Evolutionary conservation across 768 basidiomycete species (phyloP).

Genomic region (button mushroom (Agaricus bisporus)): DNA sequence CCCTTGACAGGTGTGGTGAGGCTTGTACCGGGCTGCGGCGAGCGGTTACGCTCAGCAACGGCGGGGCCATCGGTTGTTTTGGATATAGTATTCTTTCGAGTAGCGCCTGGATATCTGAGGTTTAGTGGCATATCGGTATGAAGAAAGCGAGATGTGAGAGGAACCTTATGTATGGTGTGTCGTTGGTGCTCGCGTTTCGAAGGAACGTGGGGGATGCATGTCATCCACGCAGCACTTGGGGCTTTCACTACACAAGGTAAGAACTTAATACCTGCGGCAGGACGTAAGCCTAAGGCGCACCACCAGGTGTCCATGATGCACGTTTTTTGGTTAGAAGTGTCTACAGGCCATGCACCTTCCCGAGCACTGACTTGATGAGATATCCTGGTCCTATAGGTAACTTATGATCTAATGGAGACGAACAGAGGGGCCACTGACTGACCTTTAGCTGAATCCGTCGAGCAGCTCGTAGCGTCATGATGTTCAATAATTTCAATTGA

Average conservation of each 20-base stretch:
- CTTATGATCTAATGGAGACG: too few relatives aligned
- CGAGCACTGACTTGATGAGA: too few relatives aligned
- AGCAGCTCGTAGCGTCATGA: too few relatives aligned
- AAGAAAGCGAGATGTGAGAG: background rate
- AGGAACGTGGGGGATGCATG: conserved; percentile 4
- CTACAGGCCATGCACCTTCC: too few relatives aligned
- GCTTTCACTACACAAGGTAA: background rate
- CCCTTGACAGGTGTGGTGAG: background rate
- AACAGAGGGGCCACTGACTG: too few relatives aligned
- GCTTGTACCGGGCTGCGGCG: background rate
- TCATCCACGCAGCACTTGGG: background rate
- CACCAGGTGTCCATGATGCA: background rate
- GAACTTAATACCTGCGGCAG: background rate
- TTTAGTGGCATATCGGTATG: conserved; percentile 3
- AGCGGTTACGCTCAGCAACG: background rate
- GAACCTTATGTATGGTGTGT: background rate
- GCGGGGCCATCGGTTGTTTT: background rate
- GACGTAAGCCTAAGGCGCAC: background rate
- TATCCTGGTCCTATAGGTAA: too few relatives aligned
- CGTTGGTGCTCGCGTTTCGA: background rate
- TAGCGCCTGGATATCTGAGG: background rate
- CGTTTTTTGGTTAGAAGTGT: background rate
- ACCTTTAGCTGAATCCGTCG: too few relatives aligned
- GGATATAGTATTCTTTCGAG: background rate
- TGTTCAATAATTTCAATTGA: too few relatives aligned